Evolutionary conservation across 2,329 filamentous ascomycete species (phyloP), one percentile per base, ranked within the genome.

Genomic region (Botrytis aclada): DNA sequence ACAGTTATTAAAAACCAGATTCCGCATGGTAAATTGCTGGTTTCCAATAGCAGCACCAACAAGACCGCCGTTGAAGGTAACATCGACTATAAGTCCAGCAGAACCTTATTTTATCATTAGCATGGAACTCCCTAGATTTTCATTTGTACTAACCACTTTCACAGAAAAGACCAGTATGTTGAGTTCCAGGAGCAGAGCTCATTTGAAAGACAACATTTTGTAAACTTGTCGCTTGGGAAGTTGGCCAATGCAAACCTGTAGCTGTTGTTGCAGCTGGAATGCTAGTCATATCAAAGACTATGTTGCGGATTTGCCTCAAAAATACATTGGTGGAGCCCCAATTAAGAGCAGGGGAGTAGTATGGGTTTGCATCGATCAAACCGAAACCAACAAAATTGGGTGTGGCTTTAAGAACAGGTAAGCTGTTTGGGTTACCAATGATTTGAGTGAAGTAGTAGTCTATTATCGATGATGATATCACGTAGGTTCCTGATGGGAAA

Each of bases 321-420:
- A 93, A 93, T 14, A 90, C 87, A 76, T 88, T 90, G 81, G 93
- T 91, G 82, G 94, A 93, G 78, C 89, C 89, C 83, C 89, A 93
- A 87, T 89, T 92, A 84, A 93, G 92, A 4, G 7, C 34, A 84
- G 86, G 84, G 45, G 90, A 89, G 1, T 84, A 83, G 58, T 98
- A 98, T 0, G 93, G 94, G 79, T 98, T 90, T 4, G 93, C 87
- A 81, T 98, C 94, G 76, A 98, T 92, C 89, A 84, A 93, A 78
- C 89, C 89, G 82, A 89, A 92, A 88, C 89, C 95, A 4, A 85
- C 77, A 79, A 98, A 98, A 78, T 85, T 84, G 47, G 89, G 80
- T 1, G 88, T 81, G 3, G 92, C 92, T 84, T 94, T 93, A 82
- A 97, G 85, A 0, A 90, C 90, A 0, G 95, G 94, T 10, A 91